These are phyloP conservation scores for Metschnikowia similis DNA, from an alignment of 805 yeast species.

Conservation along the genomic window DNA sequence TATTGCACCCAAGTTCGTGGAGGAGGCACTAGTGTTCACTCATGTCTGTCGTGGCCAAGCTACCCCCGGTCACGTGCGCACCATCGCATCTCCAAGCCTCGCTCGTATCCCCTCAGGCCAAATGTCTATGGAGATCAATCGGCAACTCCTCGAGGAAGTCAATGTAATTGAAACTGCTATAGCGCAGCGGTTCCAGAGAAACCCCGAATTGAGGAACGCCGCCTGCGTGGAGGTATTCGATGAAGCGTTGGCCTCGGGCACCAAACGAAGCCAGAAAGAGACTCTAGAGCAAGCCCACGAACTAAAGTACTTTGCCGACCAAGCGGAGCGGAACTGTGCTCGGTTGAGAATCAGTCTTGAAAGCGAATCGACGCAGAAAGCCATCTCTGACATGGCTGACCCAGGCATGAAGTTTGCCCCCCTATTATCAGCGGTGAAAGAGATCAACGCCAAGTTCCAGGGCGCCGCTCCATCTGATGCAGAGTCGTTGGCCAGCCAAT, in stretches of 20 bases:
- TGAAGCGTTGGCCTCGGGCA: slow-evolving; percentile 16
- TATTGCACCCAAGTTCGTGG: too few species aligned
- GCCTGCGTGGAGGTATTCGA: slow-evolving; percentile 9
- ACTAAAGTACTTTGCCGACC: slow-evolving; percentile 45
- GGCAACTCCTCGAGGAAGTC: slow-evolving; percentile 52
- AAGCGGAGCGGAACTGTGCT: slow-evolving; percentile 31
- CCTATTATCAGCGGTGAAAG: slow-evolving; percentile 18
- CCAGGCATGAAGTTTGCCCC: slow-evolving; percentile 31
- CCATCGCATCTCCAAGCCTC: background rate
- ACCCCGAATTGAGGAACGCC: slow-evolving; percentile 49
- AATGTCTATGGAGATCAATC: slow-evolving; percentile 29
- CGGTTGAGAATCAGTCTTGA: slow-evolving; percentile 4
- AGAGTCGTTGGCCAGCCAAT: slow-evolving; percentile 11
- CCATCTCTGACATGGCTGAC: slow-evolving; percentile 14
- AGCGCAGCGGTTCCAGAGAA: slow-evolving; percentile 53
- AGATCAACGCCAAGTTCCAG: slow-evolving; percentile 20
- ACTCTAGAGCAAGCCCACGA: slow-evolving; percentile 66
- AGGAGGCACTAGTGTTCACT: too few species aligned
- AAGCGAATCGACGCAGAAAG: slow-evolving; percentile 7
- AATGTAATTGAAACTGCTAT: slow-evolving; percentile 70
- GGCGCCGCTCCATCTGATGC: slow-evolving; percentile 15
- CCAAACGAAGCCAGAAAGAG: slow-evolving; percentile 46
- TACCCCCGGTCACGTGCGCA: background rate
- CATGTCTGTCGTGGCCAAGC: background rate
- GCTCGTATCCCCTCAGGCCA: background rate